Evolutionary conservation across 345 rosid species (phyloP), one percentile per base, ranked within the genome.

Genomic region (Salix udensis): DNA sequence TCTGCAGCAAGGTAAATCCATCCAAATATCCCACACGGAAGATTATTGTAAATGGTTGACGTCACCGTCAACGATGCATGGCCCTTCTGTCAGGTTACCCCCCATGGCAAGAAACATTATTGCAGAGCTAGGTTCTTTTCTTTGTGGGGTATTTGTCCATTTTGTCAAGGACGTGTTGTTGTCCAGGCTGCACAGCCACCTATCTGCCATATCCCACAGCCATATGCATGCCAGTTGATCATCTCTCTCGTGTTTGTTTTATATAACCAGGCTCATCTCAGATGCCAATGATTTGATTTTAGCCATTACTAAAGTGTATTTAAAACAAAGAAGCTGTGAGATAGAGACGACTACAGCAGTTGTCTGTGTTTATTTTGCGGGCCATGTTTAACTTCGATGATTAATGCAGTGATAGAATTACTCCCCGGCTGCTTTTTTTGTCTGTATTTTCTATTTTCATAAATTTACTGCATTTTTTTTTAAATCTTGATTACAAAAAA

Each of bases 91-190:
- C 50, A 28, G 62, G 23, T 69, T 42, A 46, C 7, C 30, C 21
- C 31, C 65, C 2, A 30, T 74, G 62, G 46, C 70, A 23, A 74
- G 62, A 46, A 44, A 40, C 65, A 46, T 74, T 26, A 48, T 74
- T 13, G 72, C 53, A 30, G 34, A 21, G 50, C 50, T 2, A 12
- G 81, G 61, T 44, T 55, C 46, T 46, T 66, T 31, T 72, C 81
- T 34, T 24, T 28, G 76, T 78, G 72, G 76, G 76, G 71, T 30
- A 72, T 52, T 8, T 37, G 53, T 67, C 71, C 72, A 53, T 65
- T 78, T 50, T 78, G 72, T 65, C 55, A 72, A 37, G 67, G 76
- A 66, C 28, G 34, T 66, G 81, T 78, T 72, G 48, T 26, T 71
- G 42, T 78, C 76, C 48, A 55, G 26, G 50, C 19, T 55, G 12